Evolutionary conservation across 148 eudicot species (phyloP).

Genomic region (Heliamphora exappendiculata): DNA sequence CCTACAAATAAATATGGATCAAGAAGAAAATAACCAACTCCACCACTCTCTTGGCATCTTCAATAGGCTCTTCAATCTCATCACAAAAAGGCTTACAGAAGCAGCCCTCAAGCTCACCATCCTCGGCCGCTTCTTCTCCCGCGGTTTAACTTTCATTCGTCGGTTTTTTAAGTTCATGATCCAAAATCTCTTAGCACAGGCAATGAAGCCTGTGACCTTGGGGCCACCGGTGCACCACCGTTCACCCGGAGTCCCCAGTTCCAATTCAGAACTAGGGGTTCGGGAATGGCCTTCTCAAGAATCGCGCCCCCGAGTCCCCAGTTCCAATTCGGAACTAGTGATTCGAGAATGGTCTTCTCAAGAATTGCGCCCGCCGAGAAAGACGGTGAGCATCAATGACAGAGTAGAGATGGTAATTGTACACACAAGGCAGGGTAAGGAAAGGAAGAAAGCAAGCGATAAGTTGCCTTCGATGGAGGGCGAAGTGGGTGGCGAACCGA

Average conservation of each 20-base stretch:
- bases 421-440: background rate
- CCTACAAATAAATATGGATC: slow-evolving; percentile 5
- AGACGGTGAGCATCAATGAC: slow-evolving; percentile 8
- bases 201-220: background rate
- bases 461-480: background rate
- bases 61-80: background rate
- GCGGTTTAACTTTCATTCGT: background rate
- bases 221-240: background rate
- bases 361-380: background rate
- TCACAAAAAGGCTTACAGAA: background rate
- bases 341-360: no score
- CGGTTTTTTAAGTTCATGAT: background rate
- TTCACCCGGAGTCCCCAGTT: background rate
- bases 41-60: background rate
- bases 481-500: background rate
- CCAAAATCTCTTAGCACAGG: background rate
- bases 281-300: background rate
- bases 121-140: background rate
- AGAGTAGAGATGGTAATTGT: background rate
- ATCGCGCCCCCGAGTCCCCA: background rate
- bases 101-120: background rate
- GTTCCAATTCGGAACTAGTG: background rate
- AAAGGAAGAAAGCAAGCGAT: background rate
- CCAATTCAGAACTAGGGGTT: background rate
- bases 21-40: background rate